These are phyloP conservation scores for Xylariaceae sp. DNA, from an alignment of 2,329 filamentous ascomycete genomes.

Conservation along the genomic window DNA sequence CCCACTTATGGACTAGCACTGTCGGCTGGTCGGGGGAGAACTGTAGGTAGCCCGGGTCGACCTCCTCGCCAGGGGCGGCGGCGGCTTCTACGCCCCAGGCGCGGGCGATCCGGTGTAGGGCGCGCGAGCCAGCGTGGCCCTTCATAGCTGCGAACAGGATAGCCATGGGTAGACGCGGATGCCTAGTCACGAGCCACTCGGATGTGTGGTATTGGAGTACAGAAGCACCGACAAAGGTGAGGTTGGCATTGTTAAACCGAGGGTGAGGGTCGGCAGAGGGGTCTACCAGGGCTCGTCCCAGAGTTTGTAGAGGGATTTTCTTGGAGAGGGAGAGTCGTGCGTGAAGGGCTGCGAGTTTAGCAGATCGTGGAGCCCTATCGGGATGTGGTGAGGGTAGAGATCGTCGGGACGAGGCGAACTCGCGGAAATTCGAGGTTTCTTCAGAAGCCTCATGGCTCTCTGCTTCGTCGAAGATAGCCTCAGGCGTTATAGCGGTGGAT, in stretches of 20 bases:
- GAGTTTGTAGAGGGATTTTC: slow-evolving; percentile 82
- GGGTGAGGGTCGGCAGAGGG: slow-evolving; percentile 80
- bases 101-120: slow-evolving; percentile 74
- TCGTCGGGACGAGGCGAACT: slow-evolving; percentile 29
- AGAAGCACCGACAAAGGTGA: slow-evolving; percentile 81
- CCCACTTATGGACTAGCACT: slow-evolving; percentile 56
- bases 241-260: slow-evolving; percentile 86
- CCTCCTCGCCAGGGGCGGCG: slow-evolving; percentile 86
- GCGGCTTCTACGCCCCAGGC: slow-evolving; percentile 94
- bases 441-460: slow-evolving; percentile 27
- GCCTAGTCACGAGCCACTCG: slow-evolving; percentile 87
- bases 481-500: slow-evolving; percentile 29
- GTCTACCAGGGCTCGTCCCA: slow-evolving; percentile 86
- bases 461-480: slow-evolving; percentile 35
- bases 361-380: slow-evolving; percentile 71
- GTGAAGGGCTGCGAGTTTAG: slow-evolving; percentile 92
- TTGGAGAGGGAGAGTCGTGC: slow-evolving; percentile 83
- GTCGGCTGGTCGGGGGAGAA: slow-evolving; percentile 64
- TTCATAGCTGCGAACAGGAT: slow-evolving; percentile 86
- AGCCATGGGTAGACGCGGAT: slow-evolving; percentile 88
- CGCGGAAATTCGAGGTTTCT: slow-evolving; percentile 34
- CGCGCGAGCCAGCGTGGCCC: slow-evolving; percentile 79
- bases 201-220: slow-evolving; percentile 88
- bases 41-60: slow-evolving; percentile 90
- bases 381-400: slow-evolving; percentile 75